These are phyloP conservation scores for Phlegmacium glaucopus DNA, from an alignment of 768 basidiomycete species.

Conservation along the genomic window DNA sequence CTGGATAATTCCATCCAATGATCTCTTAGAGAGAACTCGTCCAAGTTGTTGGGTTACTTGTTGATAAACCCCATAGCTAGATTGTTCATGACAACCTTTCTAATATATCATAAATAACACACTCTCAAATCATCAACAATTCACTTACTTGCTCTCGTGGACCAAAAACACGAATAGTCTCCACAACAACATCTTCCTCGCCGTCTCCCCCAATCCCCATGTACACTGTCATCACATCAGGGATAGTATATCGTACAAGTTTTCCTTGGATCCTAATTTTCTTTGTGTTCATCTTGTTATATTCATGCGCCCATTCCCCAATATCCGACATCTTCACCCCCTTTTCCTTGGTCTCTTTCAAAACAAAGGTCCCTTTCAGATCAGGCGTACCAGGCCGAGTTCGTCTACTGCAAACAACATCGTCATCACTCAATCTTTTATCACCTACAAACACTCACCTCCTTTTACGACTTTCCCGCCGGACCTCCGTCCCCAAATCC, in stretches of 20 bases:
- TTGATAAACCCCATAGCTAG: conserved; percentile 62
- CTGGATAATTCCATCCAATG: conserved; percentile 52
- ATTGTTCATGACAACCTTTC: conserved; percentile 69
- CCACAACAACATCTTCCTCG: conserved; percentile 39
- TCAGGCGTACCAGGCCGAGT: no score
- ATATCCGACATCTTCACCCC: conserved; percentile 45
- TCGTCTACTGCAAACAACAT: no score
- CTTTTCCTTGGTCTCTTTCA: conserved; percentile 37
- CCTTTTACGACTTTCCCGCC: conserved; percentile 52
- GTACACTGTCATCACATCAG: conserved; percentile 66
- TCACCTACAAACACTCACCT: conserved; percentile 36
- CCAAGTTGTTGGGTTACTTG: conserved; percentile 65
- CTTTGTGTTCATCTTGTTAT: conserved; percentile 43
- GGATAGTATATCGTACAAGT: conserved; percentile 56
- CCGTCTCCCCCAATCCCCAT: conserved; percentile 42
- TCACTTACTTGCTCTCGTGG: conserved; percentile 63
- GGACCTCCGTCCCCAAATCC: conserved; percentile 41
- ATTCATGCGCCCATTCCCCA: conserved; percentile 51
- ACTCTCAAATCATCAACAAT: background rate
- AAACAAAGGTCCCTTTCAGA: conserved; percentile 32
- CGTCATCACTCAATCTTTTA: no score
- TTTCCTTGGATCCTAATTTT: conserved; percentile 57
- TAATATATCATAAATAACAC: conserved; percentile 20
- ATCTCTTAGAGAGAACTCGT: conserved; percentile 47
- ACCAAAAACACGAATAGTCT: conserved; percentile 68